phyloP scores from a whole-genome alignment of 352 stramenopile genomes.

The Globisporangium parvum region DNA sequence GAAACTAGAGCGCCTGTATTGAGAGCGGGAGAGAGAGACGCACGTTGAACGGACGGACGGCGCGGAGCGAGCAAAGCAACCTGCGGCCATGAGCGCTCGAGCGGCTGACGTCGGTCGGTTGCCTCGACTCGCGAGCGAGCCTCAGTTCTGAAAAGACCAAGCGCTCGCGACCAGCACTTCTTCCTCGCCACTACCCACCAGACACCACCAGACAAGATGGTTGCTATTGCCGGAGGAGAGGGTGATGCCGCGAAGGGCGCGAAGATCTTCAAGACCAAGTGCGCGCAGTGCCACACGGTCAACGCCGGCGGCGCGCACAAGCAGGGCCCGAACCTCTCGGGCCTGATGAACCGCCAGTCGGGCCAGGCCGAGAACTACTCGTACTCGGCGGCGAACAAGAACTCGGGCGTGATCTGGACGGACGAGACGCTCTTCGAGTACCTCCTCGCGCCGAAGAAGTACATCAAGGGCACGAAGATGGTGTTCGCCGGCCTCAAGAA shows the following conservation, averaged over 20 bases:
- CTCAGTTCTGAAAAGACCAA: conserved; percentile 47
- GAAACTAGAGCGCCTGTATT: too few species aligned
- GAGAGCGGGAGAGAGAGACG: too few species aligned
- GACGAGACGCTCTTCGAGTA: conserved; percentile 99
- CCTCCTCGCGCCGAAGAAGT: conserved; percentile 99
- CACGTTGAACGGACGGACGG: too few species aligned
- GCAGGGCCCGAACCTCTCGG: conserved; percentile 98
- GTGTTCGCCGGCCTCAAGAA: conserved; percentile 99
- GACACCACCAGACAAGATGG: conserved; percentile 6
- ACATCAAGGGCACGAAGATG: conserved; percentile 99
- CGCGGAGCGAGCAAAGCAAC: not conserved
- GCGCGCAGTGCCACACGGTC: conserved; percentile 93
- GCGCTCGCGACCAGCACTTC: conserved; percentile 12
- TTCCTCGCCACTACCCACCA: not conserved
- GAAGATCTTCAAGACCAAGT: conserved; percentile 98
- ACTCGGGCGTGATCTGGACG: conserved; percentile 94
- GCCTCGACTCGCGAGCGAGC: not conserved
- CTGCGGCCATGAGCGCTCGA: not conserved
- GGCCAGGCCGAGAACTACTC: conserved; percentile 96
- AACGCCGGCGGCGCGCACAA: conserved; percentile 92
- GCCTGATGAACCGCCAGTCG: conserved; percentile 95
- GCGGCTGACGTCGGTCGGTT: not conserved
- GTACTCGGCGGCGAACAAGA: conserved; percentile 99
- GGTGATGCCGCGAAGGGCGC: conserved; percentile 85
- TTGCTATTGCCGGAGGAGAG: conserved; percentile 21